Conservation (phyloP, 2,329 filamentous ascomycete genomes). For the Talaromyces sp. region DNA sequence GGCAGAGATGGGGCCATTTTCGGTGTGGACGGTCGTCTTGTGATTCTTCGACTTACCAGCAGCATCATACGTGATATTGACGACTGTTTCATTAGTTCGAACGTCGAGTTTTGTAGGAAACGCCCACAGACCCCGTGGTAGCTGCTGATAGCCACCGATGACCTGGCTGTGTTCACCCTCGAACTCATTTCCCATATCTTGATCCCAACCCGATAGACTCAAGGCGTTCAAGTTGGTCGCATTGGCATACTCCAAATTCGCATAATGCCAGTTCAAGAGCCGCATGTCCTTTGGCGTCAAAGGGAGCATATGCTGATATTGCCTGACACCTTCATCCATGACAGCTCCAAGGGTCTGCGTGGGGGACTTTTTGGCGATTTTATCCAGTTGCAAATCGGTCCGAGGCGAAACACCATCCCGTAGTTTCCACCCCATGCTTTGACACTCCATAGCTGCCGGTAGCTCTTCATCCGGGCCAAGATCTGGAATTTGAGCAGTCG, state of each 20-base stretch:
- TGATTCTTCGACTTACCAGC: slow-evolving; percentile 41
- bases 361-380: slow-evolving; percentile 59
- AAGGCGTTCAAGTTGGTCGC: slow-evolving; percentile 82
- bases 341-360: slow-evolving; percentile 82
- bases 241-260: slow-evolving; percentile 97
- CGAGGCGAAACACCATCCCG: slow-evolving; percentile 62
- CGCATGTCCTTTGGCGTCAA: slow-evolving; percentile 83
- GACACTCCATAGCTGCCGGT: slow-evolving; percentile 74
- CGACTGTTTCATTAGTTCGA: slow-evolving; percentile 69
- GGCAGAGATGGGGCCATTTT: slow-evolving; percentile 76
- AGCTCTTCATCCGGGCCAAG: slow-evolving; percentile 51
- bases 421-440: slow-evolving; percentile 78
- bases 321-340: slow-evolving; percentile 84
- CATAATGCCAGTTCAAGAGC: slow-evolving; percentile 95
- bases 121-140: slow-evolving; percentile 81
- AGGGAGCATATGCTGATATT: slow-evolving; percentile 81
- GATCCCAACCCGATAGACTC: slow-evolving; percentile 90
- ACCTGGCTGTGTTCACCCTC: slow-evolving; percentile 93
- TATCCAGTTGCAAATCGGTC: slow-evolving; percentile 69
- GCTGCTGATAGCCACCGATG: slow-evolving; percentile 87
- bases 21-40: slow-evolving; percentile 66
- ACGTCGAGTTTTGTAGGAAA: slow-evolving; percentile 76
- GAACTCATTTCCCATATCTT: slow-evolving; percentile 96
- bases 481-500: slow-evolving; percentile 1
- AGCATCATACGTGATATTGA: slow-evolving; percentile 65